Conservation (phyloP, 805 yeast species). For the Saccharomycopsis schoenii region DNA sequence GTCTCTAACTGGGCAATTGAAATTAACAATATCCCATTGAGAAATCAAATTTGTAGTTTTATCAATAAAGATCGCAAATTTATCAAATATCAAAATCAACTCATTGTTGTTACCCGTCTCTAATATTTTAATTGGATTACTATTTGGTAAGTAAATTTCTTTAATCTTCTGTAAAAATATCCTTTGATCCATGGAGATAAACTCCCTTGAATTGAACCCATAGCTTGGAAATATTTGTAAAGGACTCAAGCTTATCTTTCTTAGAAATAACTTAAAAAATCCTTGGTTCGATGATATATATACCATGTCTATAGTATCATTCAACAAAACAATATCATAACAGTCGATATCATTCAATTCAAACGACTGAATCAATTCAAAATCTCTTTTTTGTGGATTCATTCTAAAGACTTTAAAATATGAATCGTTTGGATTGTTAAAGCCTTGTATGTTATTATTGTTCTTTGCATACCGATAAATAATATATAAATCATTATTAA, state of each 20-base stretch:
- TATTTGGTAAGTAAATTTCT: conserved; percentile 5
- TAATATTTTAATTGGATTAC: conserved; percentile 14
- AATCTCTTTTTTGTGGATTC: conserved; percentile 7
- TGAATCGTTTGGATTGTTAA: conserved; percentile 12
- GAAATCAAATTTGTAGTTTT: conserved; percentile 12
- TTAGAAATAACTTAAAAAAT: conserved; percentile 10
- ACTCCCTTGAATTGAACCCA: conserved; percentile 10
- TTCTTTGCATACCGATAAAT: conserved; percentile 15
- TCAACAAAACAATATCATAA: conserved; percentile 12
- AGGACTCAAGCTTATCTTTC: conserved; percentile 1
- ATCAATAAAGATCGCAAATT: conserved; percentile 13
- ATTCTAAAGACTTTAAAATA: conserved; percentile 12
- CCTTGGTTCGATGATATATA: conserved; percentile 15
- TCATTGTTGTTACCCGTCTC: conserved; percentile 11
- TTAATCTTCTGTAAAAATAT: conserved; percentile 15
- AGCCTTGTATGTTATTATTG: conserved; percentile 15
- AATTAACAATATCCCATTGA: conserved; percentile 15
- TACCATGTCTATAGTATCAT: conserved; percentile 13
- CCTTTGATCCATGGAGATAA: conserved; percentile 14
- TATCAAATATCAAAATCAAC: conserved; percentile 9
- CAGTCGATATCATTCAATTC: conserved; percentile 15
- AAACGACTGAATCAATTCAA: conserved; percentile 10
- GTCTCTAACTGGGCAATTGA: conserved; percentile 15
- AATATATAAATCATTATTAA: conserved; percentile 12
- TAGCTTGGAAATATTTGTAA: conserved; percentile 16